phyloP scores from a whole-genome alignment of 805 yeast genomes.

The Candida koratica region DNA sequence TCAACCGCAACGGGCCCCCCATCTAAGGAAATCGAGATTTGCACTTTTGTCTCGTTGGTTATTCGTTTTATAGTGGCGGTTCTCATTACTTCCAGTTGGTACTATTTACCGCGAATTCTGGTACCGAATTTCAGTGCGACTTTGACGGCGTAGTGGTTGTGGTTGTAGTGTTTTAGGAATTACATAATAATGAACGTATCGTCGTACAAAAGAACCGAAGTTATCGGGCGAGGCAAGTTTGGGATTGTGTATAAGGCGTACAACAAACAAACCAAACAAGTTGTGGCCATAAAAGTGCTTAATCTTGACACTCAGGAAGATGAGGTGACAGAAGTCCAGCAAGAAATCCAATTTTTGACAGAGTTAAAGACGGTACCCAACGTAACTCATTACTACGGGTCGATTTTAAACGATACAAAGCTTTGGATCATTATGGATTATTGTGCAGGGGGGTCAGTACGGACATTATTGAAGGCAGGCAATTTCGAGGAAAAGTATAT shows the following conservation, averaged over 20 bases:
- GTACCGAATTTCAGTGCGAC: no score
- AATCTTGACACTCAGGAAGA: conserved; percentile 91
- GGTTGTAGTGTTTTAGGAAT: not conserved
- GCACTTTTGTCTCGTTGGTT: conserved; percentile 93
- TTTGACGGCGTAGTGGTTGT: no score
- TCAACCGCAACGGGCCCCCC: conserved; percentile 76
- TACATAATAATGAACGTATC: conserved; percentile 6
- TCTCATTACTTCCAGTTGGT: conserved; percentile 10
- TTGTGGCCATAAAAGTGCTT: conserved; percentile 89
- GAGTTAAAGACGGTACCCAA: conserved; percentile 84
- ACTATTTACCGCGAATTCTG: no score
- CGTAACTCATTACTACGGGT: conserved; percentile 88
- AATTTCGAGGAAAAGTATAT: conserved; percentile 79
- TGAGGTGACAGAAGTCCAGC: conserved; percentile 92
- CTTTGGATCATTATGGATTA: conserved; percentile 97
- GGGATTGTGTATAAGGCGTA: conserved; percentile 93
- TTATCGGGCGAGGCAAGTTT: conserved; percentile 93
- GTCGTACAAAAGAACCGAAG: conserved; percentile 65
- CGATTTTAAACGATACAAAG: conserved; percentile 81
- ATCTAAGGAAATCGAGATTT: conserved; percentile 74
- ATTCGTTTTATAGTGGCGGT: conserved; percentile 56
- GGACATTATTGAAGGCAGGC: conserved; percentile 85
- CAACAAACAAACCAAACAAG: conserved; percentile 62
- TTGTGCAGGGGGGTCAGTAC: conserved; percentile 93
- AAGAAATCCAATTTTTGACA: conserved; percentile 81